Conservation (phyloP, 495 filamentous ascomycete genomes). For the Penicillium waksmanii region DNA sequence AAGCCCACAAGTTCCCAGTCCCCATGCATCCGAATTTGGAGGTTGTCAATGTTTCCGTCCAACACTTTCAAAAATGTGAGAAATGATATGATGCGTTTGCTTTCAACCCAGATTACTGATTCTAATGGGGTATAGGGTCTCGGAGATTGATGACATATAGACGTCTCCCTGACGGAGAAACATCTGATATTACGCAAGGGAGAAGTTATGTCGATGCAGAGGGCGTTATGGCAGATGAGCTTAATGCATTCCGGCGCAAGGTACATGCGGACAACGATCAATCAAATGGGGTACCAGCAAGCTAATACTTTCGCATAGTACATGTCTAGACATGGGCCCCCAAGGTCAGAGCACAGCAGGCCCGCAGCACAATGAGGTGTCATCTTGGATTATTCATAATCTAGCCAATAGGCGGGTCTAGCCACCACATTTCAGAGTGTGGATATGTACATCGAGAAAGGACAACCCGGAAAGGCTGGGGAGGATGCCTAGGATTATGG, state of each 20-base stretch:
- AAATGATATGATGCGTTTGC: slow-evolving; percentile 7
- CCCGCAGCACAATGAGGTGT: slow-evolving; percentile 11
- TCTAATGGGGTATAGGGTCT: slow-evolving; percentile 61
- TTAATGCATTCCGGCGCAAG: slow-evolving; percentile 78
- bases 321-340: slow-evolving; percentile 6
- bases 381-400: neutral
- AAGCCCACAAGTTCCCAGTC: slow-evolving; percentile 69
- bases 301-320: neutral
- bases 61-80: slow-evolving; percentile 86
- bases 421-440: neutral
- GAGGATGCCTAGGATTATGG: neutral
- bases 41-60: slow-evolving; percentile 77
- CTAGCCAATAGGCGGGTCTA: neutral
- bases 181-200: slow-evolving; percentile 46
- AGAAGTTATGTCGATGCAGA: slow-evolving; percentile 42
- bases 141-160: slow-evolving; percentile 84
- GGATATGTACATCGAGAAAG: slow-evolving; percentile 4
- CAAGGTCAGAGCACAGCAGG: neutral
- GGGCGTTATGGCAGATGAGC: slow-evolving; percentile 66
- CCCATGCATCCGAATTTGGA: slow-evolving; percentile 78
- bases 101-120: neutral
- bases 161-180: slow-evolving; percentile 64
- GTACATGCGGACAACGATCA: slow-evolving; percentile 22
- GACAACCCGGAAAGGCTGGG: neutral
- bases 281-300: neutral